Evolutionary conservation across 2,329 filamentous ascomycete species (phyloP).

Genomic region (Blastomyces silverae): DNA sequence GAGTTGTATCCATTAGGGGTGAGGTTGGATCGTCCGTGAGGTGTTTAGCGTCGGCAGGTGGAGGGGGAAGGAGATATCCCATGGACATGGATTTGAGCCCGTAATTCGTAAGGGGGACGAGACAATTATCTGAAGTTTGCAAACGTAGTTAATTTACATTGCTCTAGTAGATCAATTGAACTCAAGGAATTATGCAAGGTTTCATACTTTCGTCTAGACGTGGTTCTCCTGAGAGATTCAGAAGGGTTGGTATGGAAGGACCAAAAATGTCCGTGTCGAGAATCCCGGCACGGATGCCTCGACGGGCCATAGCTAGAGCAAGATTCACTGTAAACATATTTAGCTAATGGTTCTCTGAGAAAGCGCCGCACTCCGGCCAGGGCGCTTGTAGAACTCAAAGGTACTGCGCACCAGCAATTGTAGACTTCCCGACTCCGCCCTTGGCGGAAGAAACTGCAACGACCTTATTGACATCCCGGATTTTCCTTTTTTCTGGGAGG

Average conservation of each 20-base stretch:
- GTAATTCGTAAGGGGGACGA: conserved; percentile 86
- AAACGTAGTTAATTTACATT: neutral
- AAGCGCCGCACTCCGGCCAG: too few species aligned
- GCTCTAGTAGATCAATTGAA: neutral
- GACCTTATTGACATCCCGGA: conserved; percentile 81
- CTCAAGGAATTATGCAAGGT: neutral
- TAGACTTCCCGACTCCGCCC: conserved; percentile 96
- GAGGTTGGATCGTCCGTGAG: conserved; percentile 25
- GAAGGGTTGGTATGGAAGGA: conserved; percentile 83
- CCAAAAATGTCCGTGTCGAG: conserved; percentile 96
- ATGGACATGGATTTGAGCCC: conserved; percentile 98
- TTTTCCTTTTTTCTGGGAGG: conserved; percentile 71
- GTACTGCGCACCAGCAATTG: conserved; percentile 61
- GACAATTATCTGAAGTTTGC: conserved; percentile 42
- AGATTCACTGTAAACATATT: conserved; percentile 56
- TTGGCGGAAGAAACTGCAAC: conserved; percentile 96
- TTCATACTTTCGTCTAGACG: conserved; percentile 62
- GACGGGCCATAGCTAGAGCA: conserved; percentile 74
- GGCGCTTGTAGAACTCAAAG: neutral
- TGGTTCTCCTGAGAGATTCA: conserved; percentile 74
- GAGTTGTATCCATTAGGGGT: conserved; percentile 49
- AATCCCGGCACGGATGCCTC: conserved; percentile 75
- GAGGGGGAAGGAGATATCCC: conserved; percentile 68
- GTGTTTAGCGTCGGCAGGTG: conserved; percentile 49
- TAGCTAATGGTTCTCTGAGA: neutral